Evolutionary conservation across 164 flowering plant species (phyloP), one percentile per base, ranked within the genome.

Genomic region (Aristolochia californica): DNA sequence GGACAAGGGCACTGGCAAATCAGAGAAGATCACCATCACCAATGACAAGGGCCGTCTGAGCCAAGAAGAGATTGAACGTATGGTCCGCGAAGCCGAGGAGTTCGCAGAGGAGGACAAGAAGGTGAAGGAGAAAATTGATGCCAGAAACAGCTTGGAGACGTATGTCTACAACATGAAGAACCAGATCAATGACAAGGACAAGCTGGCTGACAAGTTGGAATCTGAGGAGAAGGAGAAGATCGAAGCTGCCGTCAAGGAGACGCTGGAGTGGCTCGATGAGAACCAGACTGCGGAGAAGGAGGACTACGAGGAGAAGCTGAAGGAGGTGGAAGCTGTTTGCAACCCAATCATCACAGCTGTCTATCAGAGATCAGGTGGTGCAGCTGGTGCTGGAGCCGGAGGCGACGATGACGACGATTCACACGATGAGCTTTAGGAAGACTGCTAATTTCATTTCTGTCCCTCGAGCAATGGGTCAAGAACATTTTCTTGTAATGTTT

Each of bases 81-180:
- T 88, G 96, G 96, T 85, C 53, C 66, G 65, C 0, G 96, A 88
- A 60, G 91, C 96, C 13, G 96, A 85, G 64, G 89, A 85, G 66
- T 85, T 87, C 63, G 95, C 95, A 0, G 91, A 87, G 61, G 95
- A 87, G 60, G 89, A 87, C 73, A 81, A 83, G 84, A 85, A 87
- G 75, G 83, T 84, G 65, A 87, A 84, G 71, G 91, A 87, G 66
- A 83, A 57, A 71, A 81, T 84, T n/a, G 91, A 87, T 69, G 84
- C 95, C 4, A 79, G 91, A 10, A 87, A 87, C 78, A 69, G 84
- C 70, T 71, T 84, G 55, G 95, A 87, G 75, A 84, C 88, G 4
- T 84, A 84, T 28, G 59, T 81, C 0, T 87, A 87, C 76, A 83
- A 84, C 83, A 79, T 84, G 88, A 84, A 87, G 76, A 83, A 75